Conservation (phyloP, 805 yeast genomes). For the Yarrowia keelungensis region DNA sequence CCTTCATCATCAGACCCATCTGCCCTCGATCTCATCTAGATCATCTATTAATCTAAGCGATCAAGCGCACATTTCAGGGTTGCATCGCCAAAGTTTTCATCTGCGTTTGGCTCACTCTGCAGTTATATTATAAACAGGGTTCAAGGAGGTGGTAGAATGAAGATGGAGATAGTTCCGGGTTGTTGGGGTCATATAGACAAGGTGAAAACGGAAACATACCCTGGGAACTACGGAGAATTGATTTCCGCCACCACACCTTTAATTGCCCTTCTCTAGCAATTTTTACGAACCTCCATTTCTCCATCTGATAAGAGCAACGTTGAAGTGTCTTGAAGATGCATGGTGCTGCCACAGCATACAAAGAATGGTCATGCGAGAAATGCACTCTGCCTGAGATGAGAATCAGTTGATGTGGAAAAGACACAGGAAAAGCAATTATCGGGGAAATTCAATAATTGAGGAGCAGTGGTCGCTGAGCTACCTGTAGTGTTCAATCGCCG, state of each 20-base stretch:
- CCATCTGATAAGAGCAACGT: constrained; percentile 11
- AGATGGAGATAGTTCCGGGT: background rate
- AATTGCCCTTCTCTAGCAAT: background rate
- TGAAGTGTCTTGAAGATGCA: background rate
- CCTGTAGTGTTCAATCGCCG: too few species aligned
- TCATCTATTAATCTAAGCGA: background rate
- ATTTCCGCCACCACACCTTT: background rate
- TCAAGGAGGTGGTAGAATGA: background rate
- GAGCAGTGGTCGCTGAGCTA: too few species aligned
- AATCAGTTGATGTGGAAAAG: background rate
- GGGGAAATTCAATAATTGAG: too few species aligned
- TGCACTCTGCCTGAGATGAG: too few species aligned
- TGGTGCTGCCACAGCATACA: background rate
- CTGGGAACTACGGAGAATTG: too few species aligned
- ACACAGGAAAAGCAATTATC: background rate
- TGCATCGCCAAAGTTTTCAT: background rate
- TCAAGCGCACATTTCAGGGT: background rate
- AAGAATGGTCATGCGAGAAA: background rate
- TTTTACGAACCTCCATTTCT: background rate
- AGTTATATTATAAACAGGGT: background rate
- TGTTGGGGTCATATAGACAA: background rate
- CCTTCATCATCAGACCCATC: too few species aligned
- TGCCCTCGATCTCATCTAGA: background rate
- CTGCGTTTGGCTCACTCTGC: background rate
- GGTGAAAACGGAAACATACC: too few species aligned